Evolutionary conservation across 2,329 filamentous ascomycete genomes (phyloP).

Genomic region (Coniochaeta sp.): DNA sequence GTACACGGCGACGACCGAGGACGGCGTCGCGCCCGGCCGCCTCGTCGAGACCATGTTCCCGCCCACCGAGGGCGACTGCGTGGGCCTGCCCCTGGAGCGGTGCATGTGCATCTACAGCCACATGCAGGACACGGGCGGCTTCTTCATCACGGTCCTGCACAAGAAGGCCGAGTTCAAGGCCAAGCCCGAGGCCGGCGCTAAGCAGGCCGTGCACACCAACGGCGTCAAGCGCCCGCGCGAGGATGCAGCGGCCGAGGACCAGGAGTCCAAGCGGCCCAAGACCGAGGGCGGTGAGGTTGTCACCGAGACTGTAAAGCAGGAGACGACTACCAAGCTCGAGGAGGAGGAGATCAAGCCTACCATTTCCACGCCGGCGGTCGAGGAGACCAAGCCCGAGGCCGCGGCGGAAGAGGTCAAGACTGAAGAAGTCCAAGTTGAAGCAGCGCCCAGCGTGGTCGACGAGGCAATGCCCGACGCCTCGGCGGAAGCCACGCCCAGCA

Average conservation of each 20-base stretch:
- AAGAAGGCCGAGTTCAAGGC: conserved; percentile 83
- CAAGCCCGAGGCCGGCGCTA: conserved; percentile 56
- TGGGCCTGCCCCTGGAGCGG: conserved; percentile 70
- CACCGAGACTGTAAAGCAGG: background rate
- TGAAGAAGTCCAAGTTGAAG: conserved; percentile 7
- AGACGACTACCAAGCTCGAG: background rate
- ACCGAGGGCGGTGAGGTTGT: conserved; percentile 19
- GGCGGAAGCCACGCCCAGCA: conserved; percentile 7
- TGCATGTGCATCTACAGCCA: conserved; percentile 95
- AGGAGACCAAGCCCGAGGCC: conserved; percentile 5
- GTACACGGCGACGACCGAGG: conserved; percentile 52
- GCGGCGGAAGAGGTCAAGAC: conserved; percentile 2
- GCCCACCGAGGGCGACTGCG: conserved; percentile 43
- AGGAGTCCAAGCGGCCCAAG: conserved; percentile 35
- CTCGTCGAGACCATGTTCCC: conserved; percentile 83
- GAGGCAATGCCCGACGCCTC: conserved; percentile 1
- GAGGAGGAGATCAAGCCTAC: conserved; percentile 7
- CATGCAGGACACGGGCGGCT: conserved; percentile 90
- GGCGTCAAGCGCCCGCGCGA: conserved; percentile 26
- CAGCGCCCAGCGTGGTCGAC: conserved; percentile 4
- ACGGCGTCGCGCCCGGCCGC: conserved; percentile 54
- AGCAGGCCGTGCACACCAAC: conserved; percentile 12
- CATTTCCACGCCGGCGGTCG: background rate
- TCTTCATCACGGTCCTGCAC: conserved; percentile 94
- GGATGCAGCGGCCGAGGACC: conserved; percentile 21